Conservation (phyloP, 2,329 filamentous ascomycete species). For the Xylaria polymorpha region DNA sequence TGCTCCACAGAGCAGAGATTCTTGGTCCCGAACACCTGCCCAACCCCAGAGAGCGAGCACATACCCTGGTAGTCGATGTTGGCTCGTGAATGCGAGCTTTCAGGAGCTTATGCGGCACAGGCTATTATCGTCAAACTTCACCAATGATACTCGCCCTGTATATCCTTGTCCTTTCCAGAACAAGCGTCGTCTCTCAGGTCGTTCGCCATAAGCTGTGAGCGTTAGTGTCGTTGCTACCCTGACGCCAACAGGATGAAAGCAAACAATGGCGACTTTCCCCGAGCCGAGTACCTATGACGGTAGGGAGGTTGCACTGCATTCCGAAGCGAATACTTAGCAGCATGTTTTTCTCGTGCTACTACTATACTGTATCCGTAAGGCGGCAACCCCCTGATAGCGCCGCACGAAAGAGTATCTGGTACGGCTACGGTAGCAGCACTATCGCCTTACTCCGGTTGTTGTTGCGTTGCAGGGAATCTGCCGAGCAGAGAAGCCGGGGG, state of each 20-base stretch:
- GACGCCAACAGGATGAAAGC: conserved; percentile 1
- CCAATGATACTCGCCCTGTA: conserved; percentile 16
- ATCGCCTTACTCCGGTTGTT: background rate
- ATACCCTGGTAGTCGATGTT: conserved; percentile 25
- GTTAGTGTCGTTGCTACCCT: conserved; percentile 1
- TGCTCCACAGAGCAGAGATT: conserved; percentile 27
- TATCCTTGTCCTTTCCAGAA: conserved; percentile 26
- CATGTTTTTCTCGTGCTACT: background rate
- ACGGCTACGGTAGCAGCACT: conserved; percentile 10
- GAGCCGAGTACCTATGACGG: background rate
- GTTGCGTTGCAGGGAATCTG: background rate
- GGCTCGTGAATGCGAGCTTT: conserved; percentile 22
- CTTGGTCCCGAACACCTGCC: conserved; percentile 13
- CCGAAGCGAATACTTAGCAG: background rate
- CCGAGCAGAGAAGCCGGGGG: conserved; percentile 1
- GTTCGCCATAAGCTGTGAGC: background rate
- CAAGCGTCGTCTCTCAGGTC: conserved; percentile 7
- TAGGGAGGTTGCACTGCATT: background rate
- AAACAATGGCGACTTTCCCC: conserved; percentile 5
- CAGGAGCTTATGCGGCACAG: conserved; percentile 24
- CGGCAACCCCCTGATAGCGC: background rate
- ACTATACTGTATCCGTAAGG: background rate
- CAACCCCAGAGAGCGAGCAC: conserved; percentile 5
- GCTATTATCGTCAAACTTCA: conserved; percentile 19
- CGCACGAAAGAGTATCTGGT: background rate